Evolutionary conservation across 2,329 filamentous ascomycete genomes (phyloP).

Genomic region (Alternaria arbusti): DNA sequence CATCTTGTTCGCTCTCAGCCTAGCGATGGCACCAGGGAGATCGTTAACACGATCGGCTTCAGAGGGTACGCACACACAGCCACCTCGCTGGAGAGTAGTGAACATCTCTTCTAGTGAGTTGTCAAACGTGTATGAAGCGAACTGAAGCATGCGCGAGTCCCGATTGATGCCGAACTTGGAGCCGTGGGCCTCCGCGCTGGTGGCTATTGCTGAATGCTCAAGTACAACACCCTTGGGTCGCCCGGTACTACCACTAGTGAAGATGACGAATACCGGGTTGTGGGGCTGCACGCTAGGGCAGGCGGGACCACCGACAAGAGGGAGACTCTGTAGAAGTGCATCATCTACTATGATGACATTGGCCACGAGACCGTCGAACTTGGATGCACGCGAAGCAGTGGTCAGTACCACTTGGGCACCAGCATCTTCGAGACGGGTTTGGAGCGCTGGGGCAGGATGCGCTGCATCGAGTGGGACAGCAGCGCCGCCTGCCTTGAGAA

Average conservation of each 20-base stretch:
- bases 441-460: slow-evolving; percentile 43
- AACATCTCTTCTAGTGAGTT: slow-evolving; percentile 63
- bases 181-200: slow-evolving; percentile 40
- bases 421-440: slow-evolving; percentile 50
- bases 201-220: slow-evolving; percentile 41
- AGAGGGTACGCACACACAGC: slow-evolving; percentile 62
- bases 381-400: slow-evolving; percentile 44
- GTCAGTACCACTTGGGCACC: slow-evolving; percentile 50
- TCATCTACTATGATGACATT: slow-evolving; percentile 45
- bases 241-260: slow-evolving; percentile 43
- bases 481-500: slow-evolving; percentile 49
- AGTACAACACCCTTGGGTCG: slow-evolving; percentile 44
- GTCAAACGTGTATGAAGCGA: slow-evolving; percentile 61
- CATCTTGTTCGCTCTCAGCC: slow-evolving; percentile 36
- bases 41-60: slow-evolving; percentile 62
- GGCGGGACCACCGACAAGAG: slow-evolving; percentile 13
- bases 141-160: slow-evolving; percentile 45
- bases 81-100: slow-evolving; percentile 59
- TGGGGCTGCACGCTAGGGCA: slow-evolving; percentile 29
- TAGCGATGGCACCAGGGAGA: slow-evolving; percentile 51
- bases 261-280: slow-evolving; percentile 42
- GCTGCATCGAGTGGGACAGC: slow-evolving; percentile 46
- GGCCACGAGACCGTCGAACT: slow-evolving; percentile 51
- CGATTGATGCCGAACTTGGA: slow-evolving; percentile 32
- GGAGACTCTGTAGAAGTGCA: slow-evolving; percentile 45